phyloP scores from a whole-genome alignment of 208 protist species.

The Acanthamoeba culbertsoni region DNA sequence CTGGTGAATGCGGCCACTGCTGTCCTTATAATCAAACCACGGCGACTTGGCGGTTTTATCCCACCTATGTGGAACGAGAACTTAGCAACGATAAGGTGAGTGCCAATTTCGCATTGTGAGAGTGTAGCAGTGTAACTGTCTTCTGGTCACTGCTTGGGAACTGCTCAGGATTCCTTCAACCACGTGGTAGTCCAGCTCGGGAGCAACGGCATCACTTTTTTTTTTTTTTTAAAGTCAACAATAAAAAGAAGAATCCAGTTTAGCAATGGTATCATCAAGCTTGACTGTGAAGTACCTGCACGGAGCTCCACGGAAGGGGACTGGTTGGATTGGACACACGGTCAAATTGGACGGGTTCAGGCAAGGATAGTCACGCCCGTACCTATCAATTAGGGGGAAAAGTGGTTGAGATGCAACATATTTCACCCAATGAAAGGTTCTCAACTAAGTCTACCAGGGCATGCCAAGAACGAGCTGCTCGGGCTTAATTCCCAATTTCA shows the following conservation, averaged over 20 bases:
- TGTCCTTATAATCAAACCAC: background rate
- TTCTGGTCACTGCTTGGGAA: background rate
- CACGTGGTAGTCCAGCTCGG: slow-evolving; percentile 20
- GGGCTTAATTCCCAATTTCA: slow-evolving; percentile 12
- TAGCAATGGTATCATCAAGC: background rate
- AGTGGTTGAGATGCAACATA: background rate
- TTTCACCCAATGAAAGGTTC: background rate
- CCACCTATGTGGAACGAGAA: too few species aligned
- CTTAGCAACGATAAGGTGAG: background rate
- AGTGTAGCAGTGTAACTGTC: background rate
- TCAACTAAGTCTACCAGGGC: background rate
- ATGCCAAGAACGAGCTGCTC: slow-evolving; percentile 21
- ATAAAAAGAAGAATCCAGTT: background rate
- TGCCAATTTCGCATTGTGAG: background rate
- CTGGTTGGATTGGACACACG: slow-evolving; percentile 31
- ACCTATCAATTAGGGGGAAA: background rate
- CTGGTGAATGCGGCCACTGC: background rate
- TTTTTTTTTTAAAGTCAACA: too few species aligned
- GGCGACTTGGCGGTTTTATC: slow-evolving; percentile 5
- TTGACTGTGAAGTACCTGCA: background rate
- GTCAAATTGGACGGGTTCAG: slow-evolving; percentile 14
- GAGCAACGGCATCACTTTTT: background rate
- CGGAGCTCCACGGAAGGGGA: slow-evolving; percentile 50
- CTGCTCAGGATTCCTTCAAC: background rate
- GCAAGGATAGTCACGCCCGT: slow-evolving; percentile 58